A percentile compares a stretch with the other conserved stretches of the same genome.
phyloP scores from a whole-genome alignment of 2,329 filamentous ascomycete genomes.

The Fusarium pseudograminearum region DNA sequence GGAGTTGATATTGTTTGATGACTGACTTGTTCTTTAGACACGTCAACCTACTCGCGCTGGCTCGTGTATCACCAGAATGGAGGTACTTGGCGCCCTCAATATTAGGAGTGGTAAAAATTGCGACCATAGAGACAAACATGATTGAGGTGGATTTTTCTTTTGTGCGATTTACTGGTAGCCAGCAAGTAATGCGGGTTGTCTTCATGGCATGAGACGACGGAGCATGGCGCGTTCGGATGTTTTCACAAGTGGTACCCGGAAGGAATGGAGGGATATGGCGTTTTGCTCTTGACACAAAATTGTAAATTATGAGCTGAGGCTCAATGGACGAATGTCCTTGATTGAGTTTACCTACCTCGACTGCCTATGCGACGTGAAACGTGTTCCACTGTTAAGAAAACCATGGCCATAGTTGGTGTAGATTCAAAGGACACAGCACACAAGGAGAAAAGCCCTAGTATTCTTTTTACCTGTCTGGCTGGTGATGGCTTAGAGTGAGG shows the following conservation, averaged over 20 bases:
- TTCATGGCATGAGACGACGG: background rate
- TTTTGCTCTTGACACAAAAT: background rate
- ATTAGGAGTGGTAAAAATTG: background rate
- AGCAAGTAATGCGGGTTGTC: background rate
- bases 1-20: background rate
- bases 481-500: background rate
- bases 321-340: background rate
- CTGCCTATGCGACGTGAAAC: background rate
- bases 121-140: background rate
- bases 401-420: background rate
- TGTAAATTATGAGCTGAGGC: background rate
- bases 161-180: background rate
- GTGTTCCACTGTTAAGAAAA: background rate
- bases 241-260: background rate
- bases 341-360: background rate
- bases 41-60: conserved; percentile 34
- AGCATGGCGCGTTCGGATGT: background rate
- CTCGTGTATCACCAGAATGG: conserved; percentile 12
- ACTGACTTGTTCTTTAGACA: conserved; percentile 25
- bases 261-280: background rate
- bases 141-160: background rate
- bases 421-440: background rate
- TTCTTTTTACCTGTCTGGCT: too few relatives aligned
- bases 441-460: background rate
- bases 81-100: background rate